Percentiles rank a stretch among this genome's conserved stretches.
These are phyloP conservation scores for Calonectria multiphialidica DNA, from an alignment of 2,329 filamentous ascomycete species.

Conservation along the genomic window DNA sequence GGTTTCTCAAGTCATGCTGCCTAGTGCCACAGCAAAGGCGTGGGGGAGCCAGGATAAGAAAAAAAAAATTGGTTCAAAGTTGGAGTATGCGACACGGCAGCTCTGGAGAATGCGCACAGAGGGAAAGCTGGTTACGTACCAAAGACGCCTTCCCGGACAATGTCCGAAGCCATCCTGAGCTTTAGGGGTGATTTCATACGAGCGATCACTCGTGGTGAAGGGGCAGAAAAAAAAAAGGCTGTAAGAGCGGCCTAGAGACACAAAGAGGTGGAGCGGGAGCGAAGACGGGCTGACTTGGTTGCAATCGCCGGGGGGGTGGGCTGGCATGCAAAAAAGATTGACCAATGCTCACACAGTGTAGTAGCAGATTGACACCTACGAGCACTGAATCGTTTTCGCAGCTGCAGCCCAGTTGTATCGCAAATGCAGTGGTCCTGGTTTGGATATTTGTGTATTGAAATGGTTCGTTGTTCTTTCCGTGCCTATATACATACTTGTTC, in stretches of 20 bases:
- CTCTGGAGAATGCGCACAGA: neutral
- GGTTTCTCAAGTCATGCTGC: neutral
- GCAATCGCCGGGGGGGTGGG: constrained; percentile 6
- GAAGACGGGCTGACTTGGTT: constrained; percentile 4
- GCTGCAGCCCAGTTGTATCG: neutral
- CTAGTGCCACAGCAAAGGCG: neutral
- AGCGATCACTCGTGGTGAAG: constrained; percentile 31
- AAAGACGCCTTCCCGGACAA: constrained; percentile 69
- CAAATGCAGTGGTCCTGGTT: neutral
- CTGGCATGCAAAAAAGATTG: constrained; percentile 5
- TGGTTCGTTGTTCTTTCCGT: too few relatives aligned
- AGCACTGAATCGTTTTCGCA: neutral
- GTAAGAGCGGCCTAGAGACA: constrained; percentile 15
- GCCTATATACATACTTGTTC: too few relatives aligned
- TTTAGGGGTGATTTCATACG: constrained; percentile 48
- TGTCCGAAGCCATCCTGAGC: constrained; percentile 66
- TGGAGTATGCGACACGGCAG: neutral
- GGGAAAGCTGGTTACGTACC: constrained; percentile 54
- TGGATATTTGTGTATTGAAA: too few relatives aligned
- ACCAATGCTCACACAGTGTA: neutral
- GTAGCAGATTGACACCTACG: neutral
- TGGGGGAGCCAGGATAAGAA: neutral
- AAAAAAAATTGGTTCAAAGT: neutral
- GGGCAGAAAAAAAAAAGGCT: constrained; percentile 18
- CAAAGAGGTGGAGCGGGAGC: constrained; percentile 24